These are phyloP conservation scores for Silene noctiflora DNA, from an alignment of 179 eudicot genomes.

Conservation along the genomic window DNA sequence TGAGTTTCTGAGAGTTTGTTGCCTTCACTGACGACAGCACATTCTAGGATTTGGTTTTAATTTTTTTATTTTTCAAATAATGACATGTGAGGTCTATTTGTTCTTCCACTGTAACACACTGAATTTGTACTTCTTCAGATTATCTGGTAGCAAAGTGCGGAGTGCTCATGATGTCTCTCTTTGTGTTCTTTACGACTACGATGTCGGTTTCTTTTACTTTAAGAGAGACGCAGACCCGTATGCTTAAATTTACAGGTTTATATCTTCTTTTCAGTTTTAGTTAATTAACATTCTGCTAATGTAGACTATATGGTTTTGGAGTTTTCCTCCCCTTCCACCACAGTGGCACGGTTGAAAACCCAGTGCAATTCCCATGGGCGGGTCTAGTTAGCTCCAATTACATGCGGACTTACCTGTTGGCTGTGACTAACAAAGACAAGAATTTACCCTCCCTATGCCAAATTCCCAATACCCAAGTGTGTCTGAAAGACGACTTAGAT, in stretches of 20 bases:
- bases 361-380: constrained; percentile 1
- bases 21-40: background rate
- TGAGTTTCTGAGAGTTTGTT: background rate
- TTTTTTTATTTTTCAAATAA: background rate
- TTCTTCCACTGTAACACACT: constrained; percentile 7
- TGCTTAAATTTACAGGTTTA: constrained; percentile 95
- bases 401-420: background rate
- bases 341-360: background rate
- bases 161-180: constrained; percentile 97
- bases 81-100: background rate
- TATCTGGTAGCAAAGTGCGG: constrained; percentile 95
- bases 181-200: constrained; percentile 98
- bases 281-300: constrained; percentile 4
- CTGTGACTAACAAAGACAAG: background rate
- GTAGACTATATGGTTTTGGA: background rate
- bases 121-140: constrained; percentile 51
- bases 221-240: constrained; percentile 97
- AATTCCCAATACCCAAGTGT: background rate
- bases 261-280: constrained; percentile 4
- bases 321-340: background rate
- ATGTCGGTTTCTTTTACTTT: constrained; percentile 98
- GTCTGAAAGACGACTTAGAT: background rate
- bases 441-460: background rate
- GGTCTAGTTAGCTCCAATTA: constrained; percentile 5
- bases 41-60: background rate